phyloP scores from a whole-genome alignment of 129 eudicot genomes.

The Gnaphalium uliginosum region DNA sequence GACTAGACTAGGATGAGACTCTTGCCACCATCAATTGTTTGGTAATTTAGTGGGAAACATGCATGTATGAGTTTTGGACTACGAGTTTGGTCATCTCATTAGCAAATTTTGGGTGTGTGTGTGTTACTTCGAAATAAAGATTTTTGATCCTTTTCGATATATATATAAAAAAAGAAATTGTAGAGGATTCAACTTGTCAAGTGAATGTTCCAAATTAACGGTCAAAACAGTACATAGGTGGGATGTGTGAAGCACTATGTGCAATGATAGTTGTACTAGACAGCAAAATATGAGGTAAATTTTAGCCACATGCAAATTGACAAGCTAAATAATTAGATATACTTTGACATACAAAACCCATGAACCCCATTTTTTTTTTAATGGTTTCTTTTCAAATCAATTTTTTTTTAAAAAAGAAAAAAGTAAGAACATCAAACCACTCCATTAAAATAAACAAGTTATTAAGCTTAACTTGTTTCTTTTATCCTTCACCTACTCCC shows the following conservation, averaged over 20 bases:
- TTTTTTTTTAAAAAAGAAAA: neutral
- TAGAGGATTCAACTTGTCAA: too few species aligned
- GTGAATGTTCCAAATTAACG: too few species aligned
- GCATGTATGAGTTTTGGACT: neutral
- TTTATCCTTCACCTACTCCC: slow-evolving; percentile 17
- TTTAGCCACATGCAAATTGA: neutral
- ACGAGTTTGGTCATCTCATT: neutral
- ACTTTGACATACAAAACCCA: neutral
- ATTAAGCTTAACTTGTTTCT: neutral
- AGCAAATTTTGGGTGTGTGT: neutral
- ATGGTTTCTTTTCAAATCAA: neutral
- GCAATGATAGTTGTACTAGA: neutral
- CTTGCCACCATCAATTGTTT: neutral
- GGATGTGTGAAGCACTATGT: neutral
- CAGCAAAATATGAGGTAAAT: neutral
- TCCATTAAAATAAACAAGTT: neutral
- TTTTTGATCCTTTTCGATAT: too few species aligned
- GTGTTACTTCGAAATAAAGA: too few species aligned
- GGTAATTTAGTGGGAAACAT: neutral
- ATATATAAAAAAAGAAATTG: too few species aligned
- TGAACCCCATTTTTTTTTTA: neutral
- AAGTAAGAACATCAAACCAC: slow-evolving; percentile 1
- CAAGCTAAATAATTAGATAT: neutral
- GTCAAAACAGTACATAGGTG: neutral
- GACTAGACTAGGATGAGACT: neutral